Evolutionary conservation across 768 basidiomycete species (phyloP).

Genomic region (Hypsizygus marmoreus): DNA sequence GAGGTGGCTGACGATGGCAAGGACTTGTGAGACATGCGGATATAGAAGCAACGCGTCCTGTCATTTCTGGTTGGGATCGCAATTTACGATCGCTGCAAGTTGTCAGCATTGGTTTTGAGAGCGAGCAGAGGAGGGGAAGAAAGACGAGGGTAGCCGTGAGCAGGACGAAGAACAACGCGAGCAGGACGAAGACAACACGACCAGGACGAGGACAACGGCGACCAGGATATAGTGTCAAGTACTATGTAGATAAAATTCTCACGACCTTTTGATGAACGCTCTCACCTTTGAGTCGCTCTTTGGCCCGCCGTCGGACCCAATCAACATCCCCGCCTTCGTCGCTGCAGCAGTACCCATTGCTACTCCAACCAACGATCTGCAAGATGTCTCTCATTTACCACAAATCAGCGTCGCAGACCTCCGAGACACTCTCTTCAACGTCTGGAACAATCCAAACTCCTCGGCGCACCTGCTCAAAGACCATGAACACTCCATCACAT

Average conservation of each 20-base stretch:
- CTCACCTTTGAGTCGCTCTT: conserved; percentile 51
- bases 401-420: conserved; percentile 55
- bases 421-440: conserved; percentile 39
- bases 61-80: too few relatives aligned
- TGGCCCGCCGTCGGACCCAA: conserved; percentile 62
- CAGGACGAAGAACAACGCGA: too few relatives aligned
- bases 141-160: too few relatives aligned
- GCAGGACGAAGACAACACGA: too few relatives aligned
- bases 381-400: conserved; percentile 25
- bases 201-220: too few relatives aligned
- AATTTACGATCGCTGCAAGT: too few relatives aligned
- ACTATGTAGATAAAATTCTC: not conserved
- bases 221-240: not conserved
- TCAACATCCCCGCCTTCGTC: conserved; percentile 50
- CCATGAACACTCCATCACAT: conserved; percentile 48
- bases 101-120: too few relatives aligned
- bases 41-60: too few relatives aligned
- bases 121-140: too few relatives aligned
- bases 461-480: conserved; percentile 56
- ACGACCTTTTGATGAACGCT: conserved; percentile 14
- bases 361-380: not conserved
- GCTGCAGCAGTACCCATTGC: conserved; percentile 25
- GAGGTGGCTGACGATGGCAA: too few relatives aligned
- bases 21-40: too few relatives aligned
- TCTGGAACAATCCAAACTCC: conserved; percentile 57